Evolutionary conservation across 2,329 filamentous ascomycete species (phyloP).

Genomic region (Colletotrichum kahawae): DNA sequence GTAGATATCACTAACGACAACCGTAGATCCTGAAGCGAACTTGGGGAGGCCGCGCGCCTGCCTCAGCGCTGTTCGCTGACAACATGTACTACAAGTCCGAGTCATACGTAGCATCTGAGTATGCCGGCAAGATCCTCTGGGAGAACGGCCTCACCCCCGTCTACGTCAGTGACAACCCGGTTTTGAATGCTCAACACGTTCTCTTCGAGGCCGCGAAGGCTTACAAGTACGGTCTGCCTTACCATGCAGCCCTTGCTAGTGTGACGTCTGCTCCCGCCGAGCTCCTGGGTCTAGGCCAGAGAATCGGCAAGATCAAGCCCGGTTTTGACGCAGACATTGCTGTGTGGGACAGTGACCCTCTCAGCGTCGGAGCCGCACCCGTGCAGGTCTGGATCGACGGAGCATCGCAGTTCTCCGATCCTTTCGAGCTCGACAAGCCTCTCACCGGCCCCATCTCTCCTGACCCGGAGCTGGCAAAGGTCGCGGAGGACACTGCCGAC

Average conservation of each 20-base stretch:
- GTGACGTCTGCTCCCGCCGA: slow-evolving; percentile 66
- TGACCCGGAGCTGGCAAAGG: slow-evolving; percentile 42
- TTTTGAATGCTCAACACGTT: slow-evolving; percentile 72
- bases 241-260: slow-evolving; percentile 62
- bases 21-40: slow-evolving; percentile 58
- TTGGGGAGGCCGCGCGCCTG: slow-evolving; percentile 59
- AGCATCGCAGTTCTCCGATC: slow-evolving; percentile 59
- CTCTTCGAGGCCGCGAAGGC: slow-evolving; percentile 68
- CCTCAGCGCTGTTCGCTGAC: slow-evolving; percentile 70
- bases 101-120: slow-evolving; percentile 67
- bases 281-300: slow-evolving; percentile 59
- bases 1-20: not conserved
- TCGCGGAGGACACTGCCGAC: slow-evolving; percentile 44
- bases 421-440: slow-evolving; percentile 60
- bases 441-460: slow-evolving; percentile 40
- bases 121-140: slow-evolving; percentile 69
- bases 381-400: slow-evolving; percentile 70
- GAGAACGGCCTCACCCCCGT: slow-evolving; percentile 69
- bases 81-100: slow-evolving; percentile 78
- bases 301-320: slow-evolving; percentile 65
- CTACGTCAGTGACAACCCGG: slow-evolving; percentile 75
- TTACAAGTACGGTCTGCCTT: slow-evolving; percentile 64
- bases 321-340: slow-evolving; percentile 67
- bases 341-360: slow-evolving; percentile 67
- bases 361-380: slow-evolving; percentile 63